Conservation (phyloP, 2,329 filamentous ascomycete species). For the Albifimbria verrucaria region DNA sequence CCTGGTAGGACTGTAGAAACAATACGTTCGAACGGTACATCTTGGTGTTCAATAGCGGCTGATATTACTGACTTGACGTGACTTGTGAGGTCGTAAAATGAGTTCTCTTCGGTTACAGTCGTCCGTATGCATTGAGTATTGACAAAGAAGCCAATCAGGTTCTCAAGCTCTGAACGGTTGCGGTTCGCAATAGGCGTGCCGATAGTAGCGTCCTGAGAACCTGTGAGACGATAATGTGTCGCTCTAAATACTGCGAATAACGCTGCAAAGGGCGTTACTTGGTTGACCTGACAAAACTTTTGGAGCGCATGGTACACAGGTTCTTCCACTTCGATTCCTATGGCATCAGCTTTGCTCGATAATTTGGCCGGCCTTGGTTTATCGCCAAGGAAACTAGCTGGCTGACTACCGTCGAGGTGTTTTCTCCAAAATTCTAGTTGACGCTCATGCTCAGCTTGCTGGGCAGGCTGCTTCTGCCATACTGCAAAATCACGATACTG, state of each 20-base stretch:
- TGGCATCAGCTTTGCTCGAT: slow-evolving; percentile 1
- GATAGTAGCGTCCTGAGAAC: slow-evolving; percentile 9
- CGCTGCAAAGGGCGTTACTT: slow-evolving; percentile 2
- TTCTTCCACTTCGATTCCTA: slow-evolving; percentile 2
- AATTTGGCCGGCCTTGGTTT: background rate
- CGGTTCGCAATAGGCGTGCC: slow-evolving; percentile 11
- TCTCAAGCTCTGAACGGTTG: slow-evolving; percentile 7
- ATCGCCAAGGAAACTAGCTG: slow-evolving; percentile 5
- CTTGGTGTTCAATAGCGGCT: slow-evolving; percentile 12
- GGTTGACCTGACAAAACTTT: slow-evolving; percentile 3
- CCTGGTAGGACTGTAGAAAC: slow-evolving; percentile 6
- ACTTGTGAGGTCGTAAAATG: slow-evolving; percentile 9
- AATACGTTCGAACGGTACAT: slow-evolving; percentile 13
- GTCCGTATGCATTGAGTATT: slow-evolving; percentile 13
- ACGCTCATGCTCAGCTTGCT: slow-evolving; percentile 5
- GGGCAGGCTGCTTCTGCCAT: slow-evolving; percentile 12
- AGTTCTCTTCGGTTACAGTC: slow-evolving; percentile 1
- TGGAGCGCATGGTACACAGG: background rate
- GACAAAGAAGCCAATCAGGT: slow-evolving; percentile 15
- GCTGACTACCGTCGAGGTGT: slow-evolving; percentile 8
- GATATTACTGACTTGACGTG: slow-evolving; percentile 8
- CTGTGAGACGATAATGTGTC: slow-evolving; percentile 12
- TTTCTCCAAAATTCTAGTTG: slow-evolving; percentile 16
- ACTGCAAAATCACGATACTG: slow-evolving; percentile 16
- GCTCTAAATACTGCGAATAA: slow-evolving; percentile 12